Base-by-base conservation (phyloP, 164 flowering plant genomes). In the Berberis thunbergii region DNA sequence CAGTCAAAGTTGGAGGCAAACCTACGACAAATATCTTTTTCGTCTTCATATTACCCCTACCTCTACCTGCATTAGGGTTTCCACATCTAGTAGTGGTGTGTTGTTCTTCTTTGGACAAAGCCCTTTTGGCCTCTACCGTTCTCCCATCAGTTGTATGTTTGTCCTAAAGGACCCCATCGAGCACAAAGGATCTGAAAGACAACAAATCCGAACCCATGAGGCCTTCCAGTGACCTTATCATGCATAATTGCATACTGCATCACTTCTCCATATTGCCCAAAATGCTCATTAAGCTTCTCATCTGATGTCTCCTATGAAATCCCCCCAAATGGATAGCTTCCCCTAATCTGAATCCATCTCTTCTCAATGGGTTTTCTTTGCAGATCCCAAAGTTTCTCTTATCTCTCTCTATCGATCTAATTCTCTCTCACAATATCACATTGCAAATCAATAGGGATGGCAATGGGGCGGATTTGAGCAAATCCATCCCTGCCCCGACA, bases 291-390 rank as follows among this genome's bases (percentile, higher is more conserved):
- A 43, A 93, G 80, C 73, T 72, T 84, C 5, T 86, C 98, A 73
- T 90, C 96, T 45, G 78, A 52, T 2, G 97, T 93, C 50, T 93
- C 98, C 98, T 97, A 93, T 50, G 98, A 93, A 46, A 93, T 88
- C 74, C 98, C 98, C 1, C 98, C 98, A 6, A 26, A 93, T 81
- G 62, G 90, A 93, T 1, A 93, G 79, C 89, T 93, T 93, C 42
- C 96, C 98, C 64, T 86, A 91, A 84, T 93, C 97, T 60, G 97
- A 84, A 81, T 93, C 97, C 98, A 90, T 93, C 6, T 6, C 45
- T 6, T 4, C 54, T 52, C n/a, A 26, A 26, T 26, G 26, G 26
- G 26, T 26, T 26, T 26, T 26, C 26, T 26, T 26, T 26, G 26
- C 26, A 26, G 26, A 26, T 26, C 26, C 26, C 26, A 26, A 26